Evolutionary conservation across 805 yeast genomes (phyloP).

Genomic region (Metschnikowia bowlesiae): DNA sequence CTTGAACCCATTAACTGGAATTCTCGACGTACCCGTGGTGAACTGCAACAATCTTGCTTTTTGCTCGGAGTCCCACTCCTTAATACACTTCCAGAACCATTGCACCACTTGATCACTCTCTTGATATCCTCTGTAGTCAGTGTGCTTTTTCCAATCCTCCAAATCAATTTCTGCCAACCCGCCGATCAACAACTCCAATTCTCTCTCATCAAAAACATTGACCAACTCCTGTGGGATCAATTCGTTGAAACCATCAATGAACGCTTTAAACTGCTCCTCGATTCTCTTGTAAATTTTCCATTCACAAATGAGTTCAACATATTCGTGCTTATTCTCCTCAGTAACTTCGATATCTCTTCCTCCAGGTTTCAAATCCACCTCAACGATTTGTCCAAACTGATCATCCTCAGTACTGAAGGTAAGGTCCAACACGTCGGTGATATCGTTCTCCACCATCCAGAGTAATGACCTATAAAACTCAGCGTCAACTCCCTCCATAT

Average conservation of each 20-base stretch:
- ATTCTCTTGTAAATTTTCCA: conserved; percentile 94
- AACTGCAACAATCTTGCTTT: conserved; percentile 93
- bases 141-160: conserved; percentile 98
- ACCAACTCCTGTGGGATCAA: conserved; percentile 95
- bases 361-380: conserved; percentile 82
- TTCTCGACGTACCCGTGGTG: conserved; percentile 98
- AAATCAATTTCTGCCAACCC: conserved; percentile 97
- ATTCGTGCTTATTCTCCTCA: conserved; percentile 84
- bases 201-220: conserved; percentile 96
- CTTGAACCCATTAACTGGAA: conserved; percentile 98
- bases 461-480: conserved; percentile 91
- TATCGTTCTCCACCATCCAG: conserved; percentile 95
- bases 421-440: conserved; percentile 73
- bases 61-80: conserved; percentile 95
- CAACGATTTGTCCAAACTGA: conserved; percentile 87
- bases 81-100: conserved; percentile 97
- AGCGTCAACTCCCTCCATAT: conserved; percentile 98
- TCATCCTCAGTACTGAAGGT: conserved; percentile 90
- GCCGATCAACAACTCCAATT: conserved; percentile 91
- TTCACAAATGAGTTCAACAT: conserved; percentile 89
- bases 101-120: conserved; percentile 94
- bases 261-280: conserved; percentile 93
- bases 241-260: conserved; percentile 96
- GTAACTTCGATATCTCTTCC: conserved; percentile 90
- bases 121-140: conserved; percentile 97